Percentiles rank a stretch among this genome's conserved stretches.
Conservation (phyloP, 2,329 filamentous ascomycete species). For the Fusarium udum region DNA sequence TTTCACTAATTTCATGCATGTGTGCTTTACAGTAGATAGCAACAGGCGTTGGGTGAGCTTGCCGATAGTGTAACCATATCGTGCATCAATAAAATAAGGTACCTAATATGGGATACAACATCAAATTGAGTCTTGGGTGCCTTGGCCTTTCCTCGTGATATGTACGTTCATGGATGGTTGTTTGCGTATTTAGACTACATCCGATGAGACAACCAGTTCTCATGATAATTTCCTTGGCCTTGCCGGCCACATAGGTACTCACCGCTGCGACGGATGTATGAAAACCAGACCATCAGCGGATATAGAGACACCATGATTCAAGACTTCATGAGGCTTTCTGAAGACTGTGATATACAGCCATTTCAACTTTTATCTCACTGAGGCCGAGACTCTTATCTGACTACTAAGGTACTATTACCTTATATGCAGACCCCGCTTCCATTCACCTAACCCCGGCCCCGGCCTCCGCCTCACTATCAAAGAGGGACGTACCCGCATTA, state of each 20-base stretch:
- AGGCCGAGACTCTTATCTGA: not conserved
- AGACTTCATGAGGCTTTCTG: not conserved
- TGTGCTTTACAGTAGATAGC: not conserved
- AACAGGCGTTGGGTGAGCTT: not conserved
- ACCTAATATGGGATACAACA: not conserved
- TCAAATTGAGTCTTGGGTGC: not conserved
- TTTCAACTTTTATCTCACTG: not conserved
- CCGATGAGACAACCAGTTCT: not conserved
- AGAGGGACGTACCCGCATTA: slow-evolving; percentile 5
- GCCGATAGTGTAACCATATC: not conserved
- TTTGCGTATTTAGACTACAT: not conserved
- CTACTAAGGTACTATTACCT: not conserved
- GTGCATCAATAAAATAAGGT: not conserved
- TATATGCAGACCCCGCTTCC: slow-evolving; percentile 6
- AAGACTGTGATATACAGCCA: not conserved
- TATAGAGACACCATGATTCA: not conserved
- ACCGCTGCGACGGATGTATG: not conserved
- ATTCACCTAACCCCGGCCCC: not conserved
- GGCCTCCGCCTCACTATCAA: slow-evolving; percentile 15
- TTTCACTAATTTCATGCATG: not conserved
- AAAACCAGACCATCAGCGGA: not conserved
- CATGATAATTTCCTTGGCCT: not conserved
- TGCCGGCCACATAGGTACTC: not conserved
- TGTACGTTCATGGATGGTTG: not conserved
- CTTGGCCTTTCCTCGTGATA: not conserved